Conservation (phyloP, 768 basidiomycete species). For the Kwoniella sp. region DNA sequence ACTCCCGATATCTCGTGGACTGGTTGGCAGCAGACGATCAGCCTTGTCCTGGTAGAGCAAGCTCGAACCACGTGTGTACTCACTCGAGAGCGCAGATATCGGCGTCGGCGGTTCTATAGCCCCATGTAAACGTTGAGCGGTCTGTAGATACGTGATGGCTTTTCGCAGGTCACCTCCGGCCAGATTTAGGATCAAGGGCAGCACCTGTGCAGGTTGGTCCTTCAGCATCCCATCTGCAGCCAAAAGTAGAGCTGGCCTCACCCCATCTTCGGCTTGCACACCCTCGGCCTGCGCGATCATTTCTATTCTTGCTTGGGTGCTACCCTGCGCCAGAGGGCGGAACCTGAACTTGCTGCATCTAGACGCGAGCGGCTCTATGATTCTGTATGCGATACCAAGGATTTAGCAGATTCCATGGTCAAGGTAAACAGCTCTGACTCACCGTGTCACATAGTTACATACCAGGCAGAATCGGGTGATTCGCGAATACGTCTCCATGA, state of each 20-base stretch:
- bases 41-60: background rate
- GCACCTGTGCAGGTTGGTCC: conserved; percentile 33
- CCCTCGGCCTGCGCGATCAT: conserved; percentile 76
- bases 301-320: conserved; percentile 68
- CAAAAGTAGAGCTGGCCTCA: conserved; percentile 18
- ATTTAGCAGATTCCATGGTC: background rate
- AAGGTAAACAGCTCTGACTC: conserved; percentile 24
- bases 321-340: conserved; percentile 76
- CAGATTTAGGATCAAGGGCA: conserved; percentile 43
- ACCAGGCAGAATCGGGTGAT: conserved; percentile 97
- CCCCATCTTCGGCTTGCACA: conserved; percentile 54
- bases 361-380: conserved; percentile 97
- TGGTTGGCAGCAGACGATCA: conserved; percentile 8
- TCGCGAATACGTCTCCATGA: conserved; percentile 97
- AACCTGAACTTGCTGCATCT: conserved; percentile 99
- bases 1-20: conserved; percentile 96
- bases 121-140: conserved; percentile 78
- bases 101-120: conserved; percentile 67
- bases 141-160: conserved; percentile 95
- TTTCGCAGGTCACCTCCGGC: conserved; percentile 92
- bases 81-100: conserved; percentile 66
- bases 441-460: conserved; percentile 99
- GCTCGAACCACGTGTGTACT: conserved; percentile 7
- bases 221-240: no score
- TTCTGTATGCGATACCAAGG: conserved; percentile 56